A percentile compares a stretch with the other conserved stretches of the same genome.
These are phyloP conservation scores for Termitomyces titanicus DNA, from an alignment of 768 basidiomycete species.

Conservation along the genomic window DNA sequence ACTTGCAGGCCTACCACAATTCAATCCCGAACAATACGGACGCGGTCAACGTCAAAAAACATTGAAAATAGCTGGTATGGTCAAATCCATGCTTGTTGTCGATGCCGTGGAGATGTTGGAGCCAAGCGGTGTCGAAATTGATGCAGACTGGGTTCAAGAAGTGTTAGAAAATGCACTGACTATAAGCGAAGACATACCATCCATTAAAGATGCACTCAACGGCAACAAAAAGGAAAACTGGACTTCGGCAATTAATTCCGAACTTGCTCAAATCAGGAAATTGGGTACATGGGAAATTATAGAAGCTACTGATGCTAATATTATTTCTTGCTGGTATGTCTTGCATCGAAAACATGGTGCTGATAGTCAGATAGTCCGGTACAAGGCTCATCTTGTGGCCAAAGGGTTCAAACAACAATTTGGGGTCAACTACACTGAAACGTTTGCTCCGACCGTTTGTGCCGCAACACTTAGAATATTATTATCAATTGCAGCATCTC, in stretches of 20 bases:
- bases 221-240: constrained; percentile 7
- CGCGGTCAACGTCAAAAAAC: not conserved
- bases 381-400: too few species aligned
- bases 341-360: not conserved
- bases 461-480: too few species aligned
- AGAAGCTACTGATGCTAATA: not conserved
- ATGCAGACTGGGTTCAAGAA: not conserved
- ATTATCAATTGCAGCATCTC: constrained; percentile 21
- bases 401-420: too few species aligned
- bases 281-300: not conserved
- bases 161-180: not conserved
- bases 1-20: constrained; percentile 1
- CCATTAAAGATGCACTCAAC: not conserved
- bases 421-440: too few species aligned
- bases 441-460: too few species aligned
- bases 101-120: not conserved
- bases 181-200: not conserved
- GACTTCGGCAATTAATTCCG: constrained; percentile 15
- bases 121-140: not conserved
- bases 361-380: constrained; percentile 3
- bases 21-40: not conserved
- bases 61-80: not conserved
- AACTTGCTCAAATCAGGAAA: constrained; percentile 7
- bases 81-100: not conserved
- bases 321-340: not conserved